Evolutionary conservation across 495 filamentous ascomycete genomes (phyloP).

Genomic region (Venustampulla echinocandica): DNA sequence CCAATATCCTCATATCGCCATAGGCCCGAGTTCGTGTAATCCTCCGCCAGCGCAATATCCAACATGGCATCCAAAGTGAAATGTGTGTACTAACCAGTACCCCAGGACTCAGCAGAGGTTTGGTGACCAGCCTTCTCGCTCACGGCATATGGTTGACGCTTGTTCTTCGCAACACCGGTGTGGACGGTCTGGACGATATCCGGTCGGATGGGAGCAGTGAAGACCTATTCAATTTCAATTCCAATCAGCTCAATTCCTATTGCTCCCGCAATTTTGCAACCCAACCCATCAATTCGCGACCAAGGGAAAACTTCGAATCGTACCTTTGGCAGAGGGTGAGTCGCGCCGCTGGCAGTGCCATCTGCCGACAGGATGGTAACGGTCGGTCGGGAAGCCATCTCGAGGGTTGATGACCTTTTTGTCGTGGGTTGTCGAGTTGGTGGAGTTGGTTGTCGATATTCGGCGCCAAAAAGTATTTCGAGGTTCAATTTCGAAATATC

Average conservation of each 20-base stretch:
- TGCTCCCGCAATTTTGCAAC: not conserved
- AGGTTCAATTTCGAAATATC: not conserved
- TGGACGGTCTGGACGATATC: conserved; percentile 97
- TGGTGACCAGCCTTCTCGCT: conserved; percentile 99
- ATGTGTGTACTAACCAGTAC: conserved; percentile 83
- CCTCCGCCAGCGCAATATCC: too few species aligned
- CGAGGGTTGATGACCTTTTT: conserved; percentile 22
- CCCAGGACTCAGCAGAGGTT: conserved; percentile 99
- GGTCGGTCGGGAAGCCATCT: conserved; percentile 87
- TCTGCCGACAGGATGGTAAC: conserved; percentile 90
- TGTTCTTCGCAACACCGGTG: conserved; percentile 99
- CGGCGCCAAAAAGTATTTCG: not conserved
- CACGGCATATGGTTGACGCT: conserved; percentile 98
- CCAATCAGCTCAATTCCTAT: conserved; percentile 14
- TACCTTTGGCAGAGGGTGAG: conserved; percentile 72
- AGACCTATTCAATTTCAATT: conserved; percentile 45
- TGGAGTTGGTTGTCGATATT: not conserved
- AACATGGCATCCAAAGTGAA: too few species aligned
- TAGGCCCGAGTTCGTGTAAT: too few species aligned
- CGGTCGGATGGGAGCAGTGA: conserved; percentile 90
- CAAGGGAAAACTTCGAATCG: too few species aligned
- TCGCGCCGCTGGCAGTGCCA: conserved; percentile 79
- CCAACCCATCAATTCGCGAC: too few species aligned
- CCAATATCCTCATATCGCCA: not conserved
- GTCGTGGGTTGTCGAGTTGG: conserved; percentile 18